phyloP scores from a whole-genome alignment of 169 alveolate genomes.

The Cryptosporidium viatorum region DNA sequence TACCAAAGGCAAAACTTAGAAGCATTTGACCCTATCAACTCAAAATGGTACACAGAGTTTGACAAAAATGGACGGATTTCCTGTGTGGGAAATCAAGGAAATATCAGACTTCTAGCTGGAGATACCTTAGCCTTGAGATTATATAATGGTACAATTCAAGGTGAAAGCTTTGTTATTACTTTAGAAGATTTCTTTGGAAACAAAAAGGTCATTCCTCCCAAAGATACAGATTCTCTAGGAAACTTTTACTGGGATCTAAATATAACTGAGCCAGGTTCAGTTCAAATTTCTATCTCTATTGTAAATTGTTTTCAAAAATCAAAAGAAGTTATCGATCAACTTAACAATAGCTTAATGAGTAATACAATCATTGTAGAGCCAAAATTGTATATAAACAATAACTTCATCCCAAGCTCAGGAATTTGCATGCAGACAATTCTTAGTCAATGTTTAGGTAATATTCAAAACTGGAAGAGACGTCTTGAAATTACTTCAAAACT shows the following conservation, averaged over 20 bases:
- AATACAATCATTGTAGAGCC: slow-evolving; percentile 78
- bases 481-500: slow-evolving; percentile 80
- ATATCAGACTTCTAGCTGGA: slow-evolving; percentile 36
- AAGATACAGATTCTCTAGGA: slow-evolving; percentile 25
- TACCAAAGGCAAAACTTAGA: neutral
- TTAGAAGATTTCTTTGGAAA: slow-evolving; percentile 48
- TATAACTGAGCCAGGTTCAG: slow-evolving; percentile 31
- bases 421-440: slow-evolving; percentile 87
- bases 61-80: slow-evolving; percentile 18
- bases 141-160: slow-evolving; percentile 52
- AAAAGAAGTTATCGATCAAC: neutral
- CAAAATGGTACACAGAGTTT: slow-evolving; percentile 56
- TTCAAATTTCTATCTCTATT: slow-evolving; percentile 10
- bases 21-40: slow-evolving; percentile 23
- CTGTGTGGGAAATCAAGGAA: slow-evolving; percentile 43
- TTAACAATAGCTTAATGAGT: neutral
- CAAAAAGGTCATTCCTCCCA: neutral
- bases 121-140: slow-evolving; percentile 16
- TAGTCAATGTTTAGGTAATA: slow-evolving; percentile 88
- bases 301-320: neutral
- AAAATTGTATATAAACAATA: slow-evolving; percentile 52
- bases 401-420: slow-evolving; percentile 66
- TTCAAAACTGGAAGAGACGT: slow-evolving; percentile 84
- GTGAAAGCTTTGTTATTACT: neutral
- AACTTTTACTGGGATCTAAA: slow-evolving; percentile 46